Conservation (phyloP, 192 early-diverging fungal genomes). For the Lunasporangiospora selenospora region DNA sequence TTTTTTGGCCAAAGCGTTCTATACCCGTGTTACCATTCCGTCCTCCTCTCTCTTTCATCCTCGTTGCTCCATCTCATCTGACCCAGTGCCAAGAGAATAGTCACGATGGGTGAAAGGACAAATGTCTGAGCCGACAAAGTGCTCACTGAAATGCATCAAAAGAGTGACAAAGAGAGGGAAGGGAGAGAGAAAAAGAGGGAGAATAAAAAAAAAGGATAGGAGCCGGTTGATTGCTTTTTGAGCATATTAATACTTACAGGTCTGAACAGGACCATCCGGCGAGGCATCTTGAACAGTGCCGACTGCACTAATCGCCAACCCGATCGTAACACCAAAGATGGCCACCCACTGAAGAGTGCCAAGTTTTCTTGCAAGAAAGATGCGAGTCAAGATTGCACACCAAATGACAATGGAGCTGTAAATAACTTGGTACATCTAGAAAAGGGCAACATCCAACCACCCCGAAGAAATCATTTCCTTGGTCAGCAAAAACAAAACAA, state of each 20-base stretch:
- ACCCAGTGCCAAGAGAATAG: too few species aligned
- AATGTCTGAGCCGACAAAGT: too few species aligned
- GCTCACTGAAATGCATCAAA: too few species aligned
- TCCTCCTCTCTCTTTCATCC: too few species aligned
- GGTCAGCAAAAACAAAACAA: neutral
- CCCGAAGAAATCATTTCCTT: neutral
- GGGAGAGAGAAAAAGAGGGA: too few species aligned
- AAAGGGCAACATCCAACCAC: too few species aligned
- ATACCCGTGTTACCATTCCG: too few species aligned
- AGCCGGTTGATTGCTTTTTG: neutral
- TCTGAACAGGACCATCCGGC: conserved; percentile 37
- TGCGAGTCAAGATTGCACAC: conserved; percentile 64
- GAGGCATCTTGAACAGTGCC: conserved; percentile 41
- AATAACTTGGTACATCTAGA: conserved; percentile 68
- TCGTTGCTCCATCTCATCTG: too few species aligned
- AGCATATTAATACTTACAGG: too few species aligned
- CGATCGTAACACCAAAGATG: conserved; percentile 60
- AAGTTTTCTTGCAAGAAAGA: conserved; percentile 57
- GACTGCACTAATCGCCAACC: conserved; percentile 59
- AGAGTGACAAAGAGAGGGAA: too few species aligned
- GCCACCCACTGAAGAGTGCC: conserved; percentile 58
- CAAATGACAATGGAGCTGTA: conserved; percentile 68
- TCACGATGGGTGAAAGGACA: too few species aligned
- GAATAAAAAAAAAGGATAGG: neutral
- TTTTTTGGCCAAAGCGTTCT: too few species aligned